Evolutionary conservation across 2,329 filamentous ascomycete species (phyloP), one percentile per base, ranked within the genome.

Genomic region (Colletotrichum sp.): DNA sequence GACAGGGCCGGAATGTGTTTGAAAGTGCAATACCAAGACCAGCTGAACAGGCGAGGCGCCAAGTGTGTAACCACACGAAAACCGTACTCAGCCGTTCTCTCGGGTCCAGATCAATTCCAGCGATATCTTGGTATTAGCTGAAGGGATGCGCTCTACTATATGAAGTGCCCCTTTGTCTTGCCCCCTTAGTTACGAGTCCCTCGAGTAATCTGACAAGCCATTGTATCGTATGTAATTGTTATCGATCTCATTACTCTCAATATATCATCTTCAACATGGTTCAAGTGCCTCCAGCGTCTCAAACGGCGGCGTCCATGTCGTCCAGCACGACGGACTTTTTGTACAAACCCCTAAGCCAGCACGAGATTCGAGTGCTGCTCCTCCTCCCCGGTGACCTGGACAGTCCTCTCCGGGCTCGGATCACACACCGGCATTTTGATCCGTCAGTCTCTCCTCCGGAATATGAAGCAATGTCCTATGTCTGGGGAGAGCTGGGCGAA

Each of bases 261-360:
- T 12, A 13, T 8, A 2, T 34, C 32, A 13, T 6, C 12, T 6
- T 13, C 32, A 13, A 6, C 5, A 49, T 49, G n/a, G 10, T 49
- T 13, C 44, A 49, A 49, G 5, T 49, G n/a, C 44, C 44, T 13
- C 0, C 18, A 49, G 1, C 6, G 1, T 49, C n/a, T 49, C 44
- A 49, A 21, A 49, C 3, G 6, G 0, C 44, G 10, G 44, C 0
- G 5, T 6, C n/a, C n/a, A 21, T 2, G n/a, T 49, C 44, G 6
- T 13, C 44, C 10, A 2, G 10, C 10, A 13, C n/a, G n/a, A 21
- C 44, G 8, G n/a, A 49, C 3, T 49, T 49, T n/a, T 3, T n/a
- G 18, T 49, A 49, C n/a, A 3, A 0, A 0, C 44, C n/a, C 18
- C 44, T 49, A 1, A 49, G 6, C 10, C 18, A 21, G 44, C 0